phyloP scores from a whole-genome alignment of 2,329 filamentous ascomycete genomes.

The Penicillium sp. region DNA sequence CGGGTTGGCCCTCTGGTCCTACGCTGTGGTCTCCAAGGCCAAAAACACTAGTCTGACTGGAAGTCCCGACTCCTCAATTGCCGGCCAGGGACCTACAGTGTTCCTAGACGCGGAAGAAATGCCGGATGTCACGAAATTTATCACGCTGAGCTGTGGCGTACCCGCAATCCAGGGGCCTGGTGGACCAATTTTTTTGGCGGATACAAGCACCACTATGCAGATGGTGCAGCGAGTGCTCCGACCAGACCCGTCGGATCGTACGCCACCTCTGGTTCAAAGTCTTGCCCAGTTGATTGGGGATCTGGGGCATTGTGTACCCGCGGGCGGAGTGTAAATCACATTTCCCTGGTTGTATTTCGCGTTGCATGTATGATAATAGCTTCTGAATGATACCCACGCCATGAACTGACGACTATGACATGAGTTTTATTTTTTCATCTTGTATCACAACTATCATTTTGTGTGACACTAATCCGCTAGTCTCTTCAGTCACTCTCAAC shows the following conservation, averaged over 20 bases:
- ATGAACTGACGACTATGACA: not conserved
- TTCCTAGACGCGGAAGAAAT: slow-evolving; percentile 63
- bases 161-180: slow-evolving; percentile 54
- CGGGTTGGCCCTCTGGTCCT: slow-evolving; percentile 69
- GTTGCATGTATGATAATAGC: slow-evolving; percentile 3
- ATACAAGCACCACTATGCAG: slow-evolving; percentile 63
- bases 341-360: not conserved
- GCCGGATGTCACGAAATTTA: slow-evolving; percentile 59
- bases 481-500: too few species aligned
- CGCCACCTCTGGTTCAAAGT: slow-evolving; percentile 69
- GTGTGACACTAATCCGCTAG: not conserved
- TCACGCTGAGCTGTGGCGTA: slow-evolving; percentile 58
- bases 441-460: not conserved
- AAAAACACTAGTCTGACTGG: slow-evolving; percentile 39
- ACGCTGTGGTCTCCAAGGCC: slow-evolving; percentile 61
- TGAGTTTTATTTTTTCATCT: not conserved
- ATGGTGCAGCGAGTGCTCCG: slow-evolving; percentile 61
- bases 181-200: slow-evolving; percentile 49
- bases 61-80: slow-evolving; percentile 12
- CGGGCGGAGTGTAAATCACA: slow-evolving; percentile 1
- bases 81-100: slow-evolving; percentile 39
- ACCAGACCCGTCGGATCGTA: slow-evolving; percentile 55
- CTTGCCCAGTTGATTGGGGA: slow-evolving; percentile 61
- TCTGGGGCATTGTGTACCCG: slow-evolving; percentile 26
- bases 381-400: slow-evolving; percentile 11